A percentile compares a stretch with the other conserved stretches of the same genome.
phyloP scores from a whole-genome alignment of 805 yeast species.

The Metschnikowia sp. region DNA sequence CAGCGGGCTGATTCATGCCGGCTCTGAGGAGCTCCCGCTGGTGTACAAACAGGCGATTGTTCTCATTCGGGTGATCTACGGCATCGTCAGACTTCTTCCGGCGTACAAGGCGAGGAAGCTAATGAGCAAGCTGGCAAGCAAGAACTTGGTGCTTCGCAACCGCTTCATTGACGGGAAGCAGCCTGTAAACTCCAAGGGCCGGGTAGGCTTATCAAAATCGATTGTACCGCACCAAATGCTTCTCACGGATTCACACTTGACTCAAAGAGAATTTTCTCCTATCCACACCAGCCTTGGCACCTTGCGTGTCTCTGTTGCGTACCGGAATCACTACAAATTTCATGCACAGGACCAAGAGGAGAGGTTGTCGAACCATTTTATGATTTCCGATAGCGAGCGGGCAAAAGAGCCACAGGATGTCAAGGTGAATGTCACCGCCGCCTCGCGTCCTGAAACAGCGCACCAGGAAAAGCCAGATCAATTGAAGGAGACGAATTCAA shows the following conservation, averaged over 20 bases:
- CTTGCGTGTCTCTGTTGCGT: constrained; percentile 72
- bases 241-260: constrained; percentile 46
- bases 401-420: constrained; percentile 1
- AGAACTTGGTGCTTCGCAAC: constrained; percentile 47
- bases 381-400: constrained; percentile 38
- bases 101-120: constrained; percentile 53
- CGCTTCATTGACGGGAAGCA: constrained; percentile 72
- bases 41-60: constrained; percentile 74
- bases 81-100: constrained; percentile 68
- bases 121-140: constrained; percentile 18
- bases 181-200: constrained; percentile 75
- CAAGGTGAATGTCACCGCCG: neutral
- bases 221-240: constrained; percentile 45
- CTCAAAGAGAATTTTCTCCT: constrained; percentile 63
- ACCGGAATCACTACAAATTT: constrained; percentile 69
- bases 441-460: neutral
- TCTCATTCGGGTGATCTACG: constrained; percentile 69
- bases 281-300: constrained; percentile 75
- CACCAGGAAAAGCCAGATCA: neutral
- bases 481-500: no score
- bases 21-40: constrained; percentile 54
- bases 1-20: constrained; percentile 26
- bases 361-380: constrained; percentile 55
- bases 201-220: constrained; percentile 78
- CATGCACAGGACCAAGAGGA: constrained; percentile 64